Evolutionary conservation across 106 monocot genomes (phyloP), one percentile per base, ranked within the genome.

Genomic region (Posidonia australis): DNA sequence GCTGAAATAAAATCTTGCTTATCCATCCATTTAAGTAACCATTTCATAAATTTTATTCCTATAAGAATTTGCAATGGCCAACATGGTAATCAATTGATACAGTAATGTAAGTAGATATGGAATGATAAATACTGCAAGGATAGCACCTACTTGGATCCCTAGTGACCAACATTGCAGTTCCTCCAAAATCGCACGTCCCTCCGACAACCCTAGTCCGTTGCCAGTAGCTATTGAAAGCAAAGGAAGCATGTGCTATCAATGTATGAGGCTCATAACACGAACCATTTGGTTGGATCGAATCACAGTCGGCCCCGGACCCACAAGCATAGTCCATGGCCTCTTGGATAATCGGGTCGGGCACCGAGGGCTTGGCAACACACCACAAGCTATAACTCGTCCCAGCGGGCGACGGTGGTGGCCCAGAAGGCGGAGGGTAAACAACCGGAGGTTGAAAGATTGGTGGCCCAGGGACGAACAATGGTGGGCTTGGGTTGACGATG

Each of bases 291-390:
- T 74, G 76, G 46, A 88, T 88, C 10, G 73, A 47, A 24, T 81
- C 65, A 21, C 88, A 88, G 23, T 88, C 77, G 2, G 88, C 88
- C 0, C 88, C 88, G 0, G 81, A 81, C 5, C 78, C 88, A 20
- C 88, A 88, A 0, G 88, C 88, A 36, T 88, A 88, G 45, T 78
- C 77, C 83, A 88, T 88, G 1, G 88, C 88, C 59, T 88, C 88
- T 17, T 74, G 81, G 36, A 88, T 76, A 36, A 84, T 88, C 29
- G 81, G 83, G 14, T 81, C 84, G 1, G 88, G 88, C 73, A 84
- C 84, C 5, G 83, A 67, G 9, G 88, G 88, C 63, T 88, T 88
- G 14, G 81, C 88, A 23, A 84, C 88, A 31, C 88, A 88, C 88
- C 88, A 88, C 31, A 76, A 46, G 5, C 51, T 70, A 26, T 32